Evolutionary conservation across 2,329 filamentous ascomycete species (phyloP).

Genomic region (Scorias spongiosa): DNA sequence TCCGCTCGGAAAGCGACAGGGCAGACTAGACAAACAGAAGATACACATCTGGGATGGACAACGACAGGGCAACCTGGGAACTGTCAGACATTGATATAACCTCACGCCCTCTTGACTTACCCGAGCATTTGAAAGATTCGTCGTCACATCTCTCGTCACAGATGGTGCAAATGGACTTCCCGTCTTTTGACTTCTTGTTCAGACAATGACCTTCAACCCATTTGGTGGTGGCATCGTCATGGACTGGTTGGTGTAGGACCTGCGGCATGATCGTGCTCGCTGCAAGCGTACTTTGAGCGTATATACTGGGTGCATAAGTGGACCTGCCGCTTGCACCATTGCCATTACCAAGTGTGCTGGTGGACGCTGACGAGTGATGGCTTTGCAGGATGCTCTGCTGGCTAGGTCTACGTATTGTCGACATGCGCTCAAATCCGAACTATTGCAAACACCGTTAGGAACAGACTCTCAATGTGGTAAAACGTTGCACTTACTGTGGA

Average conservation of each 20-base stretch:
- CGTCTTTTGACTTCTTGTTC: constrained; percentile 47
- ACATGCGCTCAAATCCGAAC: constrained; percentile 63
- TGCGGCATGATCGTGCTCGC: constrained; percentile 79
- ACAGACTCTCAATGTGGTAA: constrained; percentile 15
- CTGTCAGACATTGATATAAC: no score
- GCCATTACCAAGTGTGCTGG: constrained; percentile 43
- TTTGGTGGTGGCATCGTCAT: constrained; percentile 61
- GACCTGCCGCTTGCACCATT: constrained; percentile 21
- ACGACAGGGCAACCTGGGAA: constrained; percentile 37
- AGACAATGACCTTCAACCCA: constrained; percentile 81
- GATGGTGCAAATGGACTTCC: constrained; percentile 48
- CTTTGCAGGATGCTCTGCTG: constrained; percentile 44
- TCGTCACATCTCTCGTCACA: constrained; percentile 64
- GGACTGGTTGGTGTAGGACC: constrained; percentile 64
- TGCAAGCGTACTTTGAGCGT: constrained; percentile 72
- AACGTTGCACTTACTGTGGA: constrained; percentile 44
- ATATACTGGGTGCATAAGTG: constrained; percentile 63
- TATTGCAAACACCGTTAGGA: constrained; percentile 19
- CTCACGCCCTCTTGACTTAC: constrained; percentile 20
- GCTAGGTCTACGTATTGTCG: constrained; percentile 46
- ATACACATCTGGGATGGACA: constrained; percentile 44
- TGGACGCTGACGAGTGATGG: constrained; percentile 49
- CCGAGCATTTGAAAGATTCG: constrained; percentile 57
- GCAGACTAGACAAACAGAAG: constrained; percentile 48
- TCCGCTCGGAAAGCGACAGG: constrained; percentile 52